phyloP scores from a whole-genome alignment of 2,329 filamentous ascomycete species.

The Acephala macrosclerotiorum region DNA sequence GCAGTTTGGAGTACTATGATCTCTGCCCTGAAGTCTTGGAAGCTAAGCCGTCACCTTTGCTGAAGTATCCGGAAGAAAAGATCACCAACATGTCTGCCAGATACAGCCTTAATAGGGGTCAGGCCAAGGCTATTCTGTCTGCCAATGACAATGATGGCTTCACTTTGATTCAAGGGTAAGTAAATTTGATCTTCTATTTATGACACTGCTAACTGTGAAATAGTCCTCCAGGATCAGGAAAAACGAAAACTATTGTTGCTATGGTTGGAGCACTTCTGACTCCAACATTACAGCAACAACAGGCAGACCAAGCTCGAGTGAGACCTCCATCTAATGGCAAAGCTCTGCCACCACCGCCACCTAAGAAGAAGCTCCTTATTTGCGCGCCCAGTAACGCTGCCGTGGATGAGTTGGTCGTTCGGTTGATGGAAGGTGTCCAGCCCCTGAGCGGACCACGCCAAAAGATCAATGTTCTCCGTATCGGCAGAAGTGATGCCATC shows the following conservation, averaged over 20 bases:
- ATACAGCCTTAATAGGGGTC: constrained; percentile 86
- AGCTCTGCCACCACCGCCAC: constrained; percentile 44
- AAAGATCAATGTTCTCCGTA: constrained; percentile 85
- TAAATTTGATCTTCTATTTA: constrained; percentile 15
- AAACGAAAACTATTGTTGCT: constrained; percentile 97
- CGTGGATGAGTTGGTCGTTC: constrained; percentile 93
- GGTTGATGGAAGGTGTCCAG: constrained; percentile 87
- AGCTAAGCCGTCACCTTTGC: constrained; percentile 87
- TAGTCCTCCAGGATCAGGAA: constrained; percentile 90
- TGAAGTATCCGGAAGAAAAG: constrained; percentile 79
- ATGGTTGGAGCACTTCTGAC: constrained; percentile 90
- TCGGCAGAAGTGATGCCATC: constrained; percentile 91
- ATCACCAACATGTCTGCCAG: constrained; percentile 74
- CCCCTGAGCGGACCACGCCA: constrained; percentile 75
- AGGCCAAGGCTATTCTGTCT: constrained; percentile 90
- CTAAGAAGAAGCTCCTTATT: constrained; percentile 86
- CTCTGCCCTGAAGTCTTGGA: constrained; percentile 90
- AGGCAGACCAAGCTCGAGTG: constrained; percentile 36
- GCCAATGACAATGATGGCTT: constrained; percentile 97
- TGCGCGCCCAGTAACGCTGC: constrained; percentile 99
- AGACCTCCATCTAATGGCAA: constrained; percentile 43
- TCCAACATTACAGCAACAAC: constrained; percentile 50
- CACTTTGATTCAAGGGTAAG: constrained; percentile 88
- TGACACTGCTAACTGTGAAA: constrained; percentile 8
- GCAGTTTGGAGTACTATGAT: constrained; percentile 94